Evolutionary conservation across 805 yeast genomes (phyloP).

Genomic region (Candida qinlingensis): DNA sequence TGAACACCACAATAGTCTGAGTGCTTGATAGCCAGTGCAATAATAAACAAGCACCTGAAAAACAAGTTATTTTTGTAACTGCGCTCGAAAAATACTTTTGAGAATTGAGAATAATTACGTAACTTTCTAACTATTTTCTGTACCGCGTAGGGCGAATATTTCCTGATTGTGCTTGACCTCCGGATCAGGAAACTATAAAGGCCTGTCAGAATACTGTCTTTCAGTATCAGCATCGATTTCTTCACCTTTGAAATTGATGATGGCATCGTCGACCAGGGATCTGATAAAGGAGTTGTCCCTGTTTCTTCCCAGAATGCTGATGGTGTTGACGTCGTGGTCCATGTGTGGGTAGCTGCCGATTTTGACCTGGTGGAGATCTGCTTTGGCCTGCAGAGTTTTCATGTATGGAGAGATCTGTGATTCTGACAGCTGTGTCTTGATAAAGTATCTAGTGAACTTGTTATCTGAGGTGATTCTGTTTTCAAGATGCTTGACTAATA

Average conservation of each 20-base stretch:
- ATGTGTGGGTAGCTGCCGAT: slow-evolving; percentile 85
- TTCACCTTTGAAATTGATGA: slow-evolving; percentile 45
- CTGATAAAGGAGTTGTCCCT: slow-evolving; percentile 34
- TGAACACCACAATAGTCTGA: too few species aligned
- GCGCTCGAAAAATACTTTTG: too few species aligned
- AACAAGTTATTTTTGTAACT: too few species aligned
- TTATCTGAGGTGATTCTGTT: slow-evolving; percentile 21
- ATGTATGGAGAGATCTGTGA: slow-evolving; percentile 65
- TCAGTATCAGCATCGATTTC: slow-evolving; percentile 59
- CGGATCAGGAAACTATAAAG: not conserved
- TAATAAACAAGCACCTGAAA: too few species aligned
- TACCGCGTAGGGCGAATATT: too few species aligned
- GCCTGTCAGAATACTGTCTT: slow-evolving; percentile 15
- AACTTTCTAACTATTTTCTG: too few species aligned
- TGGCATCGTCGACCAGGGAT: slow-evolving; percentile 41
- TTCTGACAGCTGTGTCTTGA: slow-evolving; percentile 58
- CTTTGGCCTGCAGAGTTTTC: slow-evolving; percentile 41
- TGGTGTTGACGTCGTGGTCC: slow-evolving; percentile 56
- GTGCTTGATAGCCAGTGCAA: too few species aligned
- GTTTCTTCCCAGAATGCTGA: slow-evolving; percentile 64
- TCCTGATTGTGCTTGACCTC: not conserved
- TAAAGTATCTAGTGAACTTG: slow-evolving; percentile 44
- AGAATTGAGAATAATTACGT: too few species aligned
- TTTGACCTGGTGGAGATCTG: slow-evolving; percentile 41
- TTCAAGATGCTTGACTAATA: slow-evolving; percentile 36